Evolutionary conservation across 2,329 filamentous ascomycete species (phyloP).

Genomic region (Dactylonectria estremocensis): DNA sequence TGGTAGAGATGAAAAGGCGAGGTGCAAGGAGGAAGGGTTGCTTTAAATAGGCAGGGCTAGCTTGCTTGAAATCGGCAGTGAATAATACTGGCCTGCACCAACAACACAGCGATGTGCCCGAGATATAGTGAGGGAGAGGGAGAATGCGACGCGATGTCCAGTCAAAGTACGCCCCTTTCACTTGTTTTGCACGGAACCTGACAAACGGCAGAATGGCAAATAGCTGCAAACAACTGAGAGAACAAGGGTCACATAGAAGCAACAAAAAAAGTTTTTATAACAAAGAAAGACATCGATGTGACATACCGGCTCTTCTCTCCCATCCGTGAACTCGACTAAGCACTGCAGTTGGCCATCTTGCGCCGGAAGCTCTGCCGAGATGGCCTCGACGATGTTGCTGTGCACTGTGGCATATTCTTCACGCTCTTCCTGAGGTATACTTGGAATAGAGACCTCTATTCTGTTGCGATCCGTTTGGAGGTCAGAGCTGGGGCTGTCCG

Average conservation of each 20-base stretch:
- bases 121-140: not conserved
- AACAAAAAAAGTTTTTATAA: too few species aligned
- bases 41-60: constrained; percentile 9
- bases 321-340: constrained; percentile 63
- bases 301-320: constrained; percentile 59
- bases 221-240: not conserved
- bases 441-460: constrained; percentile 53
- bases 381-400: constrained; percentile 57
- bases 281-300: too few species aligned
- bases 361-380: constrained; percentile 51
- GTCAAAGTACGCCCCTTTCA: not conserved
- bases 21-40: constrained; percentile 6
- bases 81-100: constrained; percentile 33
- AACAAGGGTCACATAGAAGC: not conserved
- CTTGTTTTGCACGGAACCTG: not conserved
- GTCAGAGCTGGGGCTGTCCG: not conserved
- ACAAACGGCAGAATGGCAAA: not conserved
- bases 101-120: not conserved
- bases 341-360: constrained; percentile 50
- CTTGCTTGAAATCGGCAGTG: constrained; percentile 36
- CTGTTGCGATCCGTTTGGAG: constrained; percentile 6
- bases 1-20: constrained; percentile 25
- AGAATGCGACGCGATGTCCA: constrained; percentile 2
- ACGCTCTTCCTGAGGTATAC: constrained; percentile 45
- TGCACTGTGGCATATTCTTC: constrained; percentile 50